phyloP scores from a whole-genome alignment of 176 grass and related monocot species.

The Raddia guianensis region DNA sequence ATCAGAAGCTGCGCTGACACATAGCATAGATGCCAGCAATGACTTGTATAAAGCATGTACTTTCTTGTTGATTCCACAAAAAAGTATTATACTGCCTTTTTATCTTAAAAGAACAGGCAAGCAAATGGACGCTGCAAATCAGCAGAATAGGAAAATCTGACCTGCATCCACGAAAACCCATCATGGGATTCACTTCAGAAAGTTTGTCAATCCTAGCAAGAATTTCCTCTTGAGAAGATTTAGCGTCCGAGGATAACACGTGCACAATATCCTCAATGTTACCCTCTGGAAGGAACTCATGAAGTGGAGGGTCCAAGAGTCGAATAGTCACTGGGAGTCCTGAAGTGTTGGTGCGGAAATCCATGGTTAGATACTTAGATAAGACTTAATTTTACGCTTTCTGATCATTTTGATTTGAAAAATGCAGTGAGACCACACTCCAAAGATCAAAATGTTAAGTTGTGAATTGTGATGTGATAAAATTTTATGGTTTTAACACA shows the following conservation, averaged over 20 bases:
- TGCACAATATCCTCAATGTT: slow-evolving; percentile 80
- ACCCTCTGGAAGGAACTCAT: slow-evolving; percentile 95
- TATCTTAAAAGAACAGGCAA: slow-evolving; percentile 1
- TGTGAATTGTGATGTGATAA: too few relatives aligned
- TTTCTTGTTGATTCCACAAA: too few relatives aligned
- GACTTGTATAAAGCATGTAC: too few relatives aligned
- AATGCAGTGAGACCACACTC: too few relatives aligned
- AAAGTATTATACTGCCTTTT: too few relatives aligned
- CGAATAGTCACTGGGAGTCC: slow-evolving; percentile 91
- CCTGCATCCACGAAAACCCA: slow-evolving; percentile 99
- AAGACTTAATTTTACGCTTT: neutral
- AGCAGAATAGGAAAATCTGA: neutral
- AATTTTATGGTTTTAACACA: neutral
- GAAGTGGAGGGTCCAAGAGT: slow-evolving; percentile 89
- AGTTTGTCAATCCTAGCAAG: slow-evolving; percentile 91
- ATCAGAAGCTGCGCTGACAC: too few relatives aligned
- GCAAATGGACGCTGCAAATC: slow-evolving; percentile 19
- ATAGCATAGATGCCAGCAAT: too few relatives aligned
- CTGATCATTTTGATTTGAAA: too few relatives aligned
- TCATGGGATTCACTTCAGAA: slow-evolving; percentile 99
- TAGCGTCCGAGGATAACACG: slow-evolving; percentile 79
- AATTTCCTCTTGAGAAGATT: slow-evolving; percentile 68
- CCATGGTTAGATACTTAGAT: slow-evolving; percentile 23
- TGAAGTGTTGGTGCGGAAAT: slow-evolving; percentile 41
- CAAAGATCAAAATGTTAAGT: too few relatives aligned